Evolutionary conservation across 805 yeast species (phyloP).

Genomic region (Kodamaea fukazawae): DNA sequence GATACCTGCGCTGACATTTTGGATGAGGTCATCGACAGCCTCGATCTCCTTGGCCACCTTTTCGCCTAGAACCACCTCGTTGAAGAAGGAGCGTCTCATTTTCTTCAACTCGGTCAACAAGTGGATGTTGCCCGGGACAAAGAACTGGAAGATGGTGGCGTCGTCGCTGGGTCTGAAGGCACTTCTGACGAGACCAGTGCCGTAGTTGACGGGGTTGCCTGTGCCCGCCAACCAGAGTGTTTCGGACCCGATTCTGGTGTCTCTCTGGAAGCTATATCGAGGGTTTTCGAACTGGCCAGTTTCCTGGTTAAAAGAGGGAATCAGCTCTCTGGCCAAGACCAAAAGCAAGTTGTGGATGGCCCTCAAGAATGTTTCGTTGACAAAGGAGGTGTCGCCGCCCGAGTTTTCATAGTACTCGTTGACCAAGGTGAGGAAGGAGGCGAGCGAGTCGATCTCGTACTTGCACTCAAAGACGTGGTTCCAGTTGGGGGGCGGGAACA

Average conservation of each 20-base stretch:
- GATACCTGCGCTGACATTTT: slow-evolving; percentile 54
- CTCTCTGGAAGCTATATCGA: slow-evolving; percentile 66
- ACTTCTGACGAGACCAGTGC: slow-evolving; percentile 71
- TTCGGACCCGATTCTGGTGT: slow-evolving; percentile 75
- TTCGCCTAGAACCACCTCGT: slow-evolving; percentile 2
- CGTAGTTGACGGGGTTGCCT: slow-evolving; percentile 77
- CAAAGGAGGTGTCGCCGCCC: slow-evolving; percentile 44
- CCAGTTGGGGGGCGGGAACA: slow-evolving; percentile 71
- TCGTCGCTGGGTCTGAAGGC: slow-evolving; percentile 91
- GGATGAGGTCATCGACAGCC: slow-evolving; percentile 36
- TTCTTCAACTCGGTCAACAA: slow-evolving; percentile 17
- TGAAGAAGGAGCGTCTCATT: slow-evolving; percentile 6
- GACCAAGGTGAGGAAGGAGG: slow-evolving; percentile 72
- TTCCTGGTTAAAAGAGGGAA: slow-evolving; percentile 54
- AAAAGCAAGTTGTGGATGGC: slow-evolving; percentile 53
- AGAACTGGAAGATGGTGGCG: slow-evolving; percentile 74
- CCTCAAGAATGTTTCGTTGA: slow-evolving; percentile 51
- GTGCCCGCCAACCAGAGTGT: slow-evolving; percentile 75
- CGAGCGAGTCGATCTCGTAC: slow-evolving; percentile 83
- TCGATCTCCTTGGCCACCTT: slow-evolving; percentile 12
- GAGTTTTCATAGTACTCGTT: slow-evolving; percentile 66
- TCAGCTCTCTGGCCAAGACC: slow-evolving; percentile 58
- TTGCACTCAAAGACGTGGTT: slow-evolving; percentile 79
- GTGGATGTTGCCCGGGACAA: slow-evolving; percentile 85
- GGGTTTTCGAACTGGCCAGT: slow-evolving; percentile 49